Evolutionary conservation across 1,284 basidiomycete genomes (phyloP), one percentile per base, ranked within the genome.

Genomic region (Austropuccinia psidii): DNA sequence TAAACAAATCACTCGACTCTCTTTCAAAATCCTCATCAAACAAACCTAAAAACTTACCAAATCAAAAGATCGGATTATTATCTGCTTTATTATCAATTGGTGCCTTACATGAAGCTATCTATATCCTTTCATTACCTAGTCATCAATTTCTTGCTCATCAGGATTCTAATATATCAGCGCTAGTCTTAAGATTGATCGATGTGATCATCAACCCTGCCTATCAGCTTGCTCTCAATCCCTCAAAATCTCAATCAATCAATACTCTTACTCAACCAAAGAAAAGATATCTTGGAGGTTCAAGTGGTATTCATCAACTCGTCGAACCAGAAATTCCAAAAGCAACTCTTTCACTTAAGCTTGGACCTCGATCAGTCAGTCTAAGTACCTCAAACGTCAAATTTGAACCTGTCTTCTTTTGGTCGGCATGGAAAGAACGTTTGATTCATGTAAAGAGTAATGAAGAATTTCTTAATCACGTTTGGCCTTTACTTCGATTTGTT

Each of bases 401-500:
- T 27, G 87, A 88, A 55, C 93, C 90, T 78, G 86, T 90, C 9
- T 97, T 92, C 84, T 97, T 96, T 84, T 95, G 89, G 81, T 87
- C 91, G 1, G 83, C 87, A 62, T 96, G 93, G 93, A 80, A 81
- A 17, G 86, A 89, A 60, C 84, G 85, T 49, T 82, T 93, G 41
- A 90, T 90, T 15, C 77, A 86, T 31, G 89, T 89, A 78, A 82
- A 83, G 1, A 83, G 84, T 0, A 78, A 86, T 64, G 87, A 88
- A 55, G 90, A 94, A 77, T 80, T 93, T 31, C 76, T 82, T 17
- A 62, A 62, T 13, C 57, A 77, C 11, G 61, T 79, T 35, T 76
- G 76, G 52, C 70, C 70, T n/a, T 49, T 77, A 17, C 77, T 83
- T 29, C 84, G 84, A 65, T 89, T 91, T 77, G 83, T 91, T 70